phyloP scores from a whole-genome alignment of 345 rosid species.

The Tarenaya hassleriana region DNA sequence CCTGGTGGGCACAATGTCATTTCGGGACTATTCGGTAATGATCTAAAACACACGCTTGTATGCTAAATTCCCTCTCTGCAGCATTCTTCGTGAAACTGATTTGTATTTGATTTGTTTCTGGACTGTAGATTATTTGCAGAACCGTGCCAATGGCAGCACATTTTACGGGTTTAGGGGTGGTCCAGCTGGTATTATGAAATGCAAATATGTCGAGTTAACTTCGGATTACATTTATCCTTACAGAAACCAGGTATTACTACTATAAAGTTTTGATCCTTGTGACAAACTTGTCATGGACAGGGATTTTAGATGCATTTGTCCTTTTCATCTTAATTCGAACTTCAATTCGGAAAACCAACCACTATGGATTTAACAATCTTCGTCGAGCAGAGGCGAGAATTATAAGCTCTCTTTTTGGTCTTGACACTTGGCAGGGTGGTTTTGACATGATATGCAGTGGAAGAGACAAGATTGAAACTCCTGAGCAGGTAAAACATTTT shows the following conservation, averaged over 20 bases:
- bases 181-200: conserved; percentile 98
- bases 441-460: conserved; percentile 99
- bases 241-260: conserved; percentile 73
- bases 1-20: conserved; percentile 99
- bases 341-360: not conserved
- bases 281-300: conserved; percentile 1
- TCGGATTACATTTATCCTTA: conserved; percentile 71
- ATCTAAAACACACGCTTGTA: not conserved
- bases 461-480: conserved; percentile 97
- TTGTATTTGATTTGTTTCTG: conserved; percentile 12
- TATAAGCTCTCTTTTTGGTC: not conserved
- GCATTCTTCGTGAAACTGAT: not conserved
- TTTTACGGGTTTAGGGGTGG: conserved; percentile 93
- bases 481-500: conserved; percentile 61
- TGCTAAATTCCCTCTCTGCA: not conserved
- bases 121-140: conserved; percentile 80
- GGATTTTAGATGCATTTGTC: not conserved
- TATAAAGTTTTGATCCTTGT: conserved; percentile 1
- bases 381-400: not conserved
- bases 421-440: conserved; percentile 70
- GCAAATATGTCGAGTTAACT: conserved; percentile 77
- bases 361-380: not conserved
- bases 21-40: conserved; percentile 77
- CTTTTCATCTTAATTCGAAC: not conserved
- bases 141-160: conserved; percentile 65